Conservation (phyloP, 371 early-diverging fungal genomes). For the Gilbertella persicaria region DNA sequence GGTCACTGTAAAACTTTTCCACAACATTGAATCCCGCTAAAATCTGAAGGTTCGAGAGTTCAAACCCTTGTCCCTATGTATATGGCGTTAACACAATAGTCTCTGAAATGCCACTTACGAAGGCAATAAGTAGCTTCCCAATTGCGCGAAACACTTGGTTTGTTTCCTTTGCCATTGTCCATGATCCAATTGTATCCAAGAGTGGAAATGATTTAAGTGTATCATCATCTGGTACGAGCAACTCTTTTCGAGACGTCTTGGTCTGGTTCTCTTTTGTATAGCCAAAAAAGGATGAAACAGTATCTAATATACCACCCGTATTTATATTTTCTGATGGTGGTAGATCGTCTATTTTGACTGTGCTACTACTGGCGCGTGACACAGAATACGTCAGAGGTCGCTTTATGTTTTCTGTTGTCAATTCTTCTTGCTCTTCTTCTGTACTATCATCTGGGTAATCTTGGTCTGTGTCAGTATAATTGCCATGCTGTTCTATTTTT, state of each 20-base stretch:
- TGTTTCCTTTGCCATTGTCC: slow-evolving; percentile 61
- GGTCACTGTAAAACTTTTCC: slow-evolving; percentile 55
- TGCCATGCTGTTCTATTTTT: slow-evolving; percentile 26
- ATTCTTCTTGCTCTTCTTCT: slow-evolving; percentile 10
- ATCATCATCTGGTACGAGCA: slow-evolving; percentile 24
- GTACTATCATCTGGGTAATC: slow-evolving; percentile 7
- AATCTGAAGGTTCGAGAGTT: slow-evolving; percentile 66
- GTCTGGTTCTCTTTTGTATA: slow-evolving; percentile 1
- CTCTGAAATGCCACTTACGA: slow-evolving; percentile 49
- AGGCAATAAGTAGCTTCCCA: slow-evolving; percentile 63
- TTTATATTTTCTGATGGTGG: neutral
- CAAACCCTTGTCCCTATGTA: slow-evolving; percentile 81
- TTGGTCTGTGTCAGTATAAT: neutral
- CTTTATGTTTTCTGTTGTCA: neutral
- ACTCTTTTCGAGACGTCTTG: neutral
- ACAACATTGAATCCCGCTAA: slow-evolving; percentile 67
- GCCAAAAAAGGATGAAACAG: slow-evolving; percentile 15
- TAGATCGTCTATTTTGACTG: neutral
- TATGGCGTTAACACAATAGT: too few species aligned
- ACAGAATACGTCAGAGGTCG: slow-evolving; percentile 17
- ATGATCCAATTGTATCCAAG: slow-evolving; percentile 44
- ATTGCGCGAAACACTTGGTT: slow-evolving; percentile 68
- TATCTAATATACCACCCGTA: slow-evolving; percentile 5
- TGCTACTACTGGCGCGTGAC: slow-evolving; percentile 19
- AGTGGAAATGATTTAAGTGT: slow-evolving; percentile 28